phyloP scores from a whole-genome alignment of 306 rosid species.

The Morella rubra region DNA sequence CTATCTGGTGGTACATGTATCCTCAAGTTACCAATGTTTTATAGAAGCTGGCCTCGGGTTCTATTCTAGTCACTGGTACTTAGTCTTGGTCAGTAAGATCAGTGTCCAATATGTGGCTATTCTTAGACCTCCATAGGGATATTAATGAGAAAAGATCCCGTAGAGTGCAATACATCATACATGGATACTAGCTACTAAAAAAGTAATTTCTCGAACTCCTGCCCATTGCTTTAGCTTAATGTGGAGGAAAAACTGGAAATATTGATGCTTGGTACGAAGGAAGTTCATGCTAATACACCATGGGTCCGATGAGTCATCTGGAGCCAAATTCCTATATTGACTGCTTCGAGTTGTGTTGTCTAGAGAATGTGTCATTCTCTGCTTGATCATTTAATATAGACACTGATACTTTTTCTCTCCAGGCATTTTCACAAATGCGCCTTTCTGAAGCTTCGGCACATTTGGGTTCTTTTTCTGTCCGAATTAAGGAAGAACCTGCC shows the following conservation, averaged over 20 bases:
- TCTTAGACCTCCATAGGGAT: not conserved
- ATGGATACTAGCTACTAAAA: not conserved
- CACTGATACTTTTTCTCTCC: slow-evolving; percentile 19
- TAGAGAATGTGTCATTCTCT: not conserved
- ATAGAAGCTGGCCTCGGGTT: not conserved
- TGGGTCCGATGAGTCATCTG: not conserved
- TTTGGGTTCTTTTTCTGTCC: slow-evolving; percentile 91
- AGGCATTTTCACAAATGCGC: slow-evolving; percentile 98
- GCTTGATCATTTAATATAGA: not conserved
- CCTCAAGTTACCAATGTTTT: not conserved
- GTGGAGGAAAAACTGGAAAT: slow-evolving; percentile 1
- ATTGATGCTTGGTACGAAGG: not conserved
- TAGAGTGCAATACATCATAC: not conserved
- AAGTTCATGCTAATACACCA: not conserved
- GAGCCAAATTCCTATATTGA: not conserved
- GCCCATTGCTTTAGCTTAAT: not conserved
- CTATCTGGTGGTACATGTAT: not conserved
- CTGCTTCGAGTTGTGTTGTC: not conserved
- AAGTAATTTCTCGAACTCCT: not conserved
- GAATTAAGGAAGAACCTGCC: slow-evolving; percentile 81
- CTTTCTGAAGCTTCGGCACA: slow-evolving; percentile 93
- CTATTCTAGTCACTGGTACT: not conserved
- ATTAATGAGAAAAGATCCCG: not conserved
- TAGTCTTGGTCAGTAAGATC: not conserved
- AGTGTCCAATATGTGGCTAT: not conserved